phyloP scores from a whole-genome alignment of 768 basidiomycete species.

The Panellus pusillus region DNA sequence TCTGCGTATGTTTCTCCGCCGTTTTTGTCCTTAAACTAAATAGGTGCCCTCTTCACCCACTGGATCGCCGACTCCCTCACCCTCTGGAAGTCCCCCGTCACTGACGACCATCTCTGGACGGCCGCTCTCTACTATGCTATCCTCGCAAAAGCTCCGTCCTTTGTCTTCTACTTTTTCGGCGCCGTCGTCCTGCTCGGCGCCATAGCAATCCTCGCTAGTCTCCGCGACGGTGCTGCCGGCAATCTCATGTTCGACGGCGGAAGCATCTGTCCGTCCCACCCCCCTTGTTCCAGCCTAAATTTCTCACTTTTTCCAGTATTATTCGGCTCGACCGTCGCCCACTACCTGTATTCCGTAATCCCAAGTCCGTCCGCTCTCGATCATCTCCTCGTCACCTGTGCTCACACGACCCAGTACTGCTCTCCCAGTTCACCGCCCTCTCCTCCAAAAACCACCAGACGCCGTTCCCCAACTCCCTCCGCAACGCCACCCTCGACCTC shows the following conservation, averaged over 20 bases:
- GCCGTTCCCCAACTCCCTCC: conserved; percentile 63
- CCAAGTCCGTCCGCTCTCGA: conserved; percentile 58
- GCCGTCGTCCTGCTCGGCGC: conserved; percentile 59
- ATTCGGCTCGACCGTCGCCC: conserved; percentile 65
- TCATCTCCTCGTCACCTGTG: background rate
- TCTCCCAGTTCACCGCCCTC: conserved; percentile 57
- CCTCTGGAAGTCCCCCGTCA: conserved; percentile 84
- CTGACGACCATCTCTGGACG: conserved; percentile 82
- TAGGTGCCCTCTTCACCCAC: conserved; percentile 82
- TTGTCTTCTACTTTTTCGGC: conserved; percentile 57
- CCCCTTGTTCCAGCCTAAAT: background rate
- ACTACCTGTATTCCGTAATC: conserved; percentile 76
- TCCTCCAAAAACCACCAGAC: conserved; percentile 52
- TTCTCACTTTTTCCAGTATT: conserved; percentile 53
- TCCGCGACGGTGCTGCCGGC: conserved; percentile 73
- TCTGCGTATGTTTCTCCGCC: conserved; percentile 1
- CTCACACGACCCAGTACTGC: conserved; percentile 44
- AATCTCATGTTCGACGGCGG: conserved; percentile 93
- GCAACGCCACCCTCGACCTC: conserved; percentile 68
- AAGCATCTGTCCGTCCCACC: conserved; percentile 67
- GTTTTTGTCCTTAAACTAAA: conserved; percentile 10
- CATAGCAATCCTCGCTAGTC: conserved; percentile 72
- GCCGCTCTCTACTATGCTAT: conserved; percentile 82
- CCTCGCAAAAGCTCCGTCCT: conserved; percentile 62
- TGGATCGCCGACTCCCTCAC: conserved; percentile 94